These are phyloP conservation scores for Penicillium nucicola DNA, from an alignment of 495 filamentous ascomycete genomes.

Conservation along the genomic window DNA sequence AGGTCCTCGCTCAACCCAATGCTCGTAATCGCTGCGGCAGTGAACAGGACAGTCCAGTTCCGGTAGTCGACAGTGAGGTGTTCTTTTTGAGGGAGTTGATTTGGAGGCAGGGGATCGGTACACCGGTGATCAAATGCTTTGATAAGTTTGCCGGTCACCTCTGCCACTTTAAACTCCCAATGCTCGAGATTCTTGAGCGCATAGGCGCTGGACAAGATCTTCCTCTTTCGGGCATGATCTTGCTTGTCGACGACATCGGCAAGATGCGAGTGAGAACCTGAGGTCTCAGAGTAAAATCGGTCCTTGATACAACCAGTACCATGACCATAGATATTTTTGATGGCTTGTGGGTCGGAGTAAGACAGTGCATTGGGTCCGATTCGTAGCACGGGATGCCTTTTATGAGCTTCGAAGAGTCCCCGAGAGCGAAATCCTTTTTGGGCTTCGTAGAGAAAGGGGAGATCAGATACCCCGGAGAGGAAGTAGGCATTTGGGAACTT, in stretches of 20 bases:
- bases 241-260: slow-evolving; percentile 37
- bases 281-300: slow-evolving; percentile 30
- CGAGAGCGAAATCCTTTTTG: slow-evolving; percentile 33
- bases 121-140: slow-evolving; percentile 7
- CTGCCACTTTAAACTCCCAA: slow-evolving; percentile 47
- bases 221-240: slow-evolving; percentile 40
- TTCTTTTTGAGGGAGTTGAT: slow-evolving; percentile 1
- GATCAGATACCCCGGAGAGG: slow-evolving; percentile 34
- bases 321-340: slow-evolving; percentile 53
- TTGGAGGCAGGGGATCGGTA: background rate
- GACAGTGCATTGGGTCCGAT: slow-evolving; percentile 48
- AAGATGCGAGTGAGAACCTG: slow-evolving; percentile 36
- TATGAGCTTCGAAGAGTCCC: slow-evolving; percentile 32
- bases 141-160: slow-evolving; percentile 15
- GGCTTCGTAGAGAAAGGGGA: slow-evolving; percentile 33
- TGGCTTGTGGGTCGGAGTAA: slow-evolving; percentile 31
- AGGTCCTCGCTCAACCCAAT: slow-evolving; percentile 29
- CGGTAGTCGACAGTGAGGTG: slow-evolving; percentile 31
- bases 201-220: slow-evolving; percentile 33
- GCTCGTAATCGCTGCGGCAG: slow-evolving; percentile 42
- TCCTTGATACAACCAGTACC: slow-evolving; percentile 44
- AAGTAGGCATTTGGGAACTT: slow-evolving; percentile 34
- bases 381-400: slow-evolving; percentile 39
- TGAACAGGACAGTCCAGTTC: slow-evolving; percentile 25
- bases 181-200: slow-evolving; percentile 46